Base-by-base conservation (phyloP, 2,329 filamentous ascomycete species). In the Pseudopyrenochaeta lycopersici region DNA sequence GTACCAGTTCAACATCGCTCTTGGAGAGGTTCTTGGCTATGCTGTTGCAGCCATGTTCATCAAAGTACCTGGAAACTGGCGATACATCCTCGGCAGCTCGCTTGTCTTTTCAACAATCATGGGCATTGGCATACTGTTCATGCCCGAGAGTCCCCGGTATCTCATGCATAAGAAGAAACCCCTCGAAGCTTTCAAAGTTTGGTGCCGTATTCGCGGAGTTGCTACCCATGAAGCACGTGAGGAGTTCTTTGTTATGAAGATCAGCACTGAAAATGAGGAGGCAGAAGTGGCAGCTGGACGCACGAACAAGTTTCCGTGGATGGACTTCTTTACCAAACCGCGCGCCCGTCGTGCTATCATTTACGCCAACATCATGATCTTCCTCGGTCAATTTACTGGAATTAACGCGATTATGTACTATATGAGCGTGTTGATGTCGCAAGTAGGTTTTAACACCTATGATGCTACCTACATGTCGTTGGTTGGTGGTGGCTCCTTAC, bases 1-100 rank as follows among this genome's bases (percentile, higher is more conserved):
- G 0, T 91, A 91, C 71, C 89, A 91, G 68, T 85, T 91, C 75
- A 90, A 89, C 75, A 91, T 91, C 65, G 89, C 89, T 0, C 80
- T 91, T 0, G 89, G 89, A 23, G 89, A 91, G 63, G 88, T 91
- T 2, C 78, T 91, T 1, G 89, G 89, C 2, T 91, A 91, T 55
- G 88, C 86, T 4, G 84, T 91, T 1, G 88, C 86, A 0, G 89
- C 89, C 41, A 90, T 91, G 51, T 91, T 91, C 73, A 79, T 90
- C 56, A 82, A 79, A n/a, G 87, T 91, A 2, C 75, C 78, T 0
- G 89, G 88, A 14, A 88, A 88, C 77, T 91, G 89, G 89, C 82
- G 89, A 32, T 90, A 86, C 70, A 91, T 91, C 55, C 84, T 91
- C 1, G 89, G 88, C 4, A 89, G 86, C 1, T 91, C 88, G 0